phyloP scores from a whole-genome alignment of 2,329 filamentous ascomycete species.

The Davidsoniella eucalypti region DNA sequence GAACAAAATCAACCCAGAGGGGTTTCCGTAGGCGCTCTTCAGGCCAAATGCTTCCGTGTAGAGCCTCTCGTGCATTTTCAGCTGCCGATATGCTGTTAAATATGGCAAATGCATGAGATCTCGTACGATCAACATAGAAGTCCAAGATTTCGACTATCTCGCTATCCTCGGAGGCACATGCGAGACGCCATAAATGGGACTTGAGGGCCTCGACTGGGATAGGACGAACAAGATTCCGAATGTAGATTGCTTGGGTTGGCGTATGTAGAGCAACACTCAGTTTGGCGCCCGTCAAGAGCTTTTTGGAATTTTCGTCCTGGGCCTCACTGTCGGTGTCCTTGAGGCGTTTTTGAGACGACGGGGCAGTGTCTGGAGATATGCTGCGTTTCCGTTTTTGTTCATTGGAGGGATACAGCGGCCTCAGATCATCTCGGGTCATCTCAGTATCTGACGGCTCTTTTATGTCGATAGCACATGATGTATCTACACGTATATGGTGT shows the following conservation, averaged over 20 bases:
- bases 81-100: conserved; percentile 57
- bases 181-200: conserved; percentile 52
- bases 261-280: conserved; percentile 39
- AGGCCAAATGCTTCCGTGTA: conserved; percentile 75
- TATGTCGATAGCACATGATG: too few relatives aligned
- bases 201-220: conserved; percentile 52
- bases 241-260: conserved; percentile 66
- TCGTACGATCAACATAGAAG: conserved; percentile 71
- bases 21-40: conserved; percentile 70
- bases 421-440: too few relatives aligned
- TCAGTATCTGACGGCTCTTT: too few relatives aligned
- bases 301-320: conserved; percentile 26
- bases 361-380: background rate
- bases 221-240: conserved; percentile 79
- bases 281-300: background rate
- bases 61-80: conserved; percentile 53
- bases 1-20: conserved; percentile 81
- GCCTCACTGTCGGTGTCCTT: conserved; percentile 21
- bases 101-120: conserved; percentile 70
- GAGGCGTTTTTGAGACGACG: conserved; percentile 3
- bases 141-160: conserved; percentile 40
- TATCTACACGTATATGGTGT: too few relatives aligned
- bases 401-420: too few relatives aligned
- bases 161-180: conserved; percentile 36
- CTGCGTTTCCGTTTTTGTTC: conserved; percentile 5